Evolutionary conservation across 768 basidiomycete species (phyloP), one percentile per base, ranked within the genome.

Genomic region (Boletus rubropictus): DNA sequence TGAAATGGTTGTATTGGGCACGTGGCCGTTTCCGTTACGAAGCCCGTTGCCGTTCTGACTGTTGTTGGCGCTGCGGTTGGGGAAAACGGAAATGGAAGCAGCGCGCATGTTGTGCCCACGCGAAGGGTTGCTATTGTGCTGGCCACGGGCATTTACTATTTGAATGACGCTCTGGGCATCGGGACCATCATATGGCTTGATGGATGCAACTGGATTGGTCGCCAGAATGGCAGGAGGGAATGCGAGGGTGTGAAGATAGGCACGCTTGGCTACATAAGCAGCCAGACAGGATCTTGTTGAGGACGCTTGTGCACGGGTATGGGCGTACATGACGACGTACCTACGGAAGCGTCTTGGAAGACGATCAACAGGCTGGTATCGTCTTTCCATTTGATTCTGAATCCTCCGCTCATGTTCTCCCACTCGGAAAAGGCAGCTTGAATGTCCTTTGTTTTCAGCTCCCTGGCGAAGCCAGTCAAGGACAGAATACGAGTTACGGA

Each of bases 341-440:
- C 95, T 36, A 86, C 76, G 39, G 77, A 73, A 46, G 96, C 82
- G 69, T 98, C 96, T 53, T 80, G 79, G 64, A 99, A 99, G 46
- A 99, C 96, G 56, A 96, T 86, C 58, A 94, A 72, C 33, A 95
- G 86, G 62, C 89, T 94, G 31, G 90, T 92, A 69, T 99, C 96
- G 68, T 99, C 94, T 58, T 82, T 79, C 96, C 96, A 99, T 67
- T 99, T 99, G 65, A 99, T 94, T 77, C 94, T 92, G 75, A 95
- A 96, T 20, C 96, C 96, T 24, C 95, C 96, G 47, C 75, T 80
- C 43, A 83, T 72, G 50, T 71, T 76, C 59, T 96, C 92, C 79
- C 86, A 98, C 37, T 93, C 91, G 41, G 83, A 74, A 67, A 98
- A 96, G 37, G 91, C 87, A 35, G 76, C 63, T 63, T 97, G 93